Conservation (phyloP, 1,139 yeast species). For the Kodamaea alishanica region DNA sequence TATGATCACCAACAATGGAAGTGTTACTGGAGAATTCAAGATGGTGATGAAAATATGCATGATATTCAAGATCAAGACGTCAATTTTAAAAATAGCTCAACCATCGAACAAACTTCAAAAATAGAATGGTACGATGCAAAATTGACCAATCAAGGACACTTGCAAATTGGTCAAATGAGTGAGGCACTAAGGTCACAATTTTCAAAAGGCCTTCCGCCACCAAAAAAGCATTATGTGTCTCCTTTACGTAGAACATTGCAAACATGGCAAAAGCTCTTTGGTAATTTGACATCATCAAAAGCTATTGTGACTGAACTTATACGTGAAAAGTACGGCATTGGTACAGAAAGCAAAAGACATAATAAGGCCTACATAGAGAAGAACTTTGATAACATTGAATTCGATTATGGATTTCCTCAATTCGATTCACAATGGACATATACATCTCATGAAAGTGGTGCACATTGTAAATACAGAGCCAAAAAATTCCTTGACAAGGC, state of each 20-base stretch:
- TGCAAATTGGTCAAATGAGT: conserved; percentile 15
- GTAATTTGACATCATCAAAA: conserved; percentile 9
- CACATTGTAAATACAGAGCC: conserved; percentile 29
- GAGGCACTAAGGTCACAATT: conserved; percentile 9
- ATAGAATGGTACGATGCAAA: conserved; percentile 38
- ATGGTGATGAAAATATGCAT: conserved; percentile 26
- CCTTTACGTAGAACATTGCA: conserved; percentile 35
- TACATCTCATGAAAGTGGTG: conserved; percentile 23
- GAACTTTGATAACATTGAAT: conserved; percentile 23
- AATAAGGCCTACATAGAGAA: conserved; percentile 21
- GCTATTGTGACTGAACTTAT: conserved; percentile 32
- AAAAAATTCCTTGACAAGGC: conserved; percentile 28
- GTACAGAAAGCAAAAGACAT: conserved; percentile 35
- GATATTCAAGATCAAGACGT: too few species aligned
- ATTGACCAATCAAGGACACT: conserved; percentile 27
- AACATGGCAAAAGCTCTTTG: conserved; percentile 33
- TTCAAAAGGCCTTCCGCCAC: conserved; percentile 24
- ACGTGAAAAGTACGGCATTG: conserved; percentile 39
- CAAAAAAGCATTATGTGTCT: conserved; percentile 30
- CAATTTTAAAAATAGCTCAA: too few species aligned
- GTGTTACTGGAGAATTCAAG: conserved; percentile 29
- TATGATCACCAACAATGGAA: conserved; percentile 25
- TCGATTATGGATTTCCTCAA: conserved; percentile 29
- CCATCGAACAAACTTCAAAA: conserved; percentile 3
- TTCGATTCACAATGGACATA: conserved; percentile 28